A percentile compares a stretch with the other conserved stretches of the same genome.
Evolutionary conservation across 140 eudicot genomes (phyloP).

Genomic region (Oenanthe javanica): DNA sequence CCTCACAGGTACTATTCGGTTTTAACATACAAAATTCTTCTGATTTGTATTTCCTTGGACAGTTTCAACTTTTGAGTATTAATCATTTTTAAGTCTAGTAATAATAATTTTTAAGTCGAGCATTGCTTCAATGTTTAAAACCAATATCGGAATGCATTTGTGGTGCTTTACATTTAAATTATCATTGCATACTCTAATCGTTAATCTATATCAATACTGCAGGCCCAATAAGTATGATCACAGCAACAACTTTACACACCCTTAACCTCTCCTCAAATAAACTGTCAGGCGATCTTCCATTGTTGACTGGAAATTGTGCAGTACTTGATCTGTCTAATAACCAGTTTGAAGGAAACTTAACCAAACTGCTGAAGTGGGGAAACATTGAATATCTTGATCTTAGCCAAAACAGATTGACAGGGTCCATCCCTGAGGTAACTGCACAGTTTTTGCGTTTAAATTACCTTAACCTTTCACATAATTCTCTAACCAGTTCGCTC

Average conservation of each 20-base stretch:
- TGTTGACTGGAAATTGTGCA: constrained; percentile 70
- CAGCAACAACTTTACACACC: constrained; percentile 50
- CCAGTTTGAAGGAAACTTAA: constrained; percentile 66
- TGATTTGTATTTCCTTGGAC: neutral
- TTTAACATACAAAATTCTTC: neutral
- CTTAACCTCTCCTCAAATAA: constrained; percentile 75
- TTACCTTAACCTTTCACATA: constrained; percentile 67
- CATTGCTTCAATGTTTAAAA: neutral
- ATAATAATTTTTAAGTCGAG: neutral
- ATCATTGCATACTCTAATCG: neutral
- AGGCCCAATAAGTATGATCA: constrained; percentile 82
- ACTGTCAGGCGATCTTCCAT: constrained; percentile 86
- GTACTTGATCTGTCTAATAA: constrained; percentile 78
- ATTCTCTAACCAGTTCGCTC: constrained; percentile 52
- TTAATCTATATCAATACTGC: constrained; percentile 16
- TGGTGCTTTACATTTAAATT: neutral
- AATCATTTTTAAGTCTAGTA: neutral
- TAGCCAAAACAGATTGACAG: constrained; percentile 67
- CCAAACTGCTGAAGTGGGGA: constrained; percentile 76
- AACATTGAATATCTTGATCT: constrained; percentile 85
- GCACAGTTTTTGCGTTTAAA: constrained; percentile 76
- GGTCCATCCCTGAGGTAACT: constrained; percentile 75
- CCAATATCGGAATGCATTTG: neutral
- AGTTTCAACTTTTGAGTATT: neutral
- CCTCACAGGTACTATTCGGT: constrained; percentile 53